Evolutionary conservation across 2,329 filamentous ascomycete species (phyloP), one percentile per base, ranked within the genome.

Genomic region (Rhinocladiella mackenziei): DNA sequence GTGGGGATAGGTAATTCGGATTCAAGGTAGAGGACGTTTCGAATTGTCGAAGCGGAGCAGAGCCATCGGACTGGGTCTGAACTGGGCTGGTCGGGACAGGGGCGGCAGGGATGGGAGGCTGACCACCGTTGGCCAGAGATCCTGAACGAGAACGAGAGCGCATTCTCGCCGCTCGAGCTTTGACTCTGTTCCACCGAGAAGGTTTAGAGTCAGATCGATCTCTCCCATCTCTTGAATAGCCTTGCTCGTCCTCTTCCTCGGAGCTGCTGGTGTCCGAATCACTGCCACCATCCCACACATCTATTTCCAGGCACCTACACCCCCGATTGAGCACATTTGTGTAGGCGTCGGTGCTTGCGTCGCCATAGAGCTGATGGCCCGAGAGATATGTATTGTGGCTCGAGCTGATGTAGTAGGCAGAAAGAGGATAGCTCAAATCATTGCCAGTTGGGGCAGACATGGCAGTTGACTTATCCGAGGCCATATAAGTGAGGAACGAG

Each of bases 341-440:
- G 66, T 96, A 96, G 9, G 84, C 80, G 44, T 89, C 81, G 0
- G 83, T 80, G 19, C 84, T 88, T 48, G 86, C 84, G 48, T 80
- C 79, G 34, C 87, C 88, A 48, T 80, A 82, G 29, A 92, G 73
- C 65, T 96, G 91, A 58, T 94, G 89, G 2, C 89, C 89, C 2
- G 83, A 82, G 30, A 95, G 72, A 63, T 95, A 96, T 0, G 89
- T 96, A 62, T 96, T 96, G 70, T 96, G 89, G 60, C 88, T 95
- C 55, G 87, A 94, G 51, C 84, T 94, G 62, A 96, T 89, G 64
- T 88, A 96, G 69, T 96, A 96, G 62, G 94, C 88, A 34, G 84
- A 86, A 45, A 94, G 74, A 3, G 87, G 85, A 39, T 76, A 78
- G 0, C 75, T 76, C 22, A 80, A 62, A 59, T 89, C 83, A 45